Conservation (phyloP, 73 alveolate genomes). For the Urostyla sp. region DNA sequence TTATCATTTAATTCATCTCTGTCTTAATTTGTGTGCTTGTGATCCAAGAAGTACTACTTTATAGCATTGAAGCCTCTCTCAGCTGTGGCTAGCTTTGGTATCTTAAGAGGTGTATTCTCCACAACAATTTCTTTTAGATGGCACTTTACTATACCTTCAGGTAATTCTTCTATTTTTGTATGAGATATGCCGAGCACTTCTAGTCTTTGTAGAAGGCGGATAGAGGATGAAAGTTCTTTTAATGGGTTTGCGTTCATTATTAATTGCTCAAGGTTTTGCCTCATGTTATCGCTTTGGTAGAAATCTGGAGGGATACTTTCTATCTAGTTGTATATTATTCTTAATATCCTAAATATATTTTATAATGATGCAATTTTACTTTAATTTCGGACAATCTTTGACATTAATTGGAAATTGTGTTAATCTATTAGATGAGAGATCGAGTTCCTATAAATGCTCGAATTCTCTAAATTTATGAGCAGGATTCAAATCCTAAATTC, state of each 20-base stretch:
- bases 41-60: conserved; percentile 29
- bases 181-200: conserved; percentile 48
- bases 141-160: conserved; percentile 5
- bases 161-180: conserved; percentile 46
- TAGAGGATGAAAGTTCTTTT: conserved; percentile 14
- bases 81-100: conserved; percentile 53
- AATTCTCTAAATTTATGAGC: neutral
- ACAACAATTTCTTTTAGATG: conserved; percentile 27
- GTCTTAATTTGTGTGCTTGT: conserved; percentile 8
- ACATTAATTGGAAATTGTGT: conserved; percentile 19
- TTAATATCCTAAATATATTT: neutral
- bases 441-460: conserved; percentile 20
- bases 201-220: conserved; percentile 9
- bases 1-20: neutral
- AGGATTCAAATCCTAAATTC: neutral
- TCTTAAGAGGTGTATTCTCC: conserved; percentile 52
- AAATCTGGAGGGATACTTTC: conserved; percentile 32
- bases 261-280: conserved; percentile 3
- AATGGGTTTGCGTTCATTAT: conserved; percentile 41
- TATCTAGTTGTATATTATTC: conserved; percentile 28
- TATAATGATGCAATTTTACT: neutral
- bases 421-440: conserved; percentile 4
- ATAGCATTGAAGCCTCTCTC: conserved; percentile 60
- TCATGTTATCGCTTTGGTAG: neutral
- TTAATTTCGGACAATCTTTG: conserved; percentile 41